Percentiles rank a stretch among this genome's conserved stretches.
These are phyloP conservation scores for Porphyrellus cyaneotinctus DNA, from an alignment of 768 basidiomycete genomes.

Conservation along the genomic window DNA sequence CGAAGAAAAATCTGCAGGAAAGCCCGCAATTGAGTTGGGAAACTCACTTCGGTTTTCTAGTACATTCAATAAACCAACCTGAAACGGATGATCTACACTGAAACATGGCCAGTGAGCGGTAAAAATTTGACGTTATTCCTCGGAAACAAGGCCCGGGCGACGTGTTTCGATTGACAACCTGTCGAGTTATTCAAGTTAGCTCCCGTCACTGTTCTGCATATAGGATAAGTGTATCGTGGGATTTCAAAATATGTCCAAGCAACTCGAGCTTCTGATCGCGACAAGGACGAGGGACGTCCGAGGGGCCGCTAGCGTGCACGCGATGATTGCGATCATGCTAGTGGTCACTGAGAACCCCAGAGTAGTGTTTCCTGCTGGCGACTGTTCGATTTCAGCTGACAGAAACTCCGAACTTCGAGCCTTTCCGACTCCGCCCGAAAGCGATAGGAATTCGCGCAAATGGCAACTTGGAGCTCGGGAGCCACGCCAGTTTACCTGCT, in stretches of 20 bases:
- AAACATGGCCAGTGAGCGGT: background rate
- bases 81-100: background rate
- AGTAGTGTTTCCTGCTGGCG: too few species aligned
- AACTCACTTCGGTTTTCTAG: background rate
- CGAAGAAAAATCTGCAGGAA: background rate
- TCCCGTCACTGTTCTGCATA: background rate
- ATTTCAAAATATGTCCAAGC: background rate
- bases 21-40: background rate
- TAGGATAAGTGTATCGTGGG: too few species aligned
- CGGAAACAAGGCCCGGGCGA: background rate
- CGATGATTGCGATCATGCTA: too few species aligned
- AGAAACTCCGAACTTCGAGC: too few species aligned
- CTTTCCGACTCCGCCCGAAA: too few species aligned
- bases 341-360: too few species aligned
- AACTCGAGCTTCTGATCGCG: too few species aligned
- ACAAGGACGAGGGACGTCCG: too few species aligned
- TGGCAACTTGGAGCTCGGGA: background rate
- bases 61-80: background rate
- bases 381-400: too few species aligned
- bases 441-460: background rate
- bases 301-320: too few species aligned
- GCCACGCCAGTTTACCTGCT: too few species aligned
- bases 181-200: background rate
- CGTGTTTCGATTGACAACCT: background rate
- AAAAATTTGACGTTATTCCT: background rate